Evolutionary conservation across 2,329 filamentous ascomycete genomes (phyloP), one percentile per base, ranked within the genome.

Genomic region (Monascus ruber): DNA sequence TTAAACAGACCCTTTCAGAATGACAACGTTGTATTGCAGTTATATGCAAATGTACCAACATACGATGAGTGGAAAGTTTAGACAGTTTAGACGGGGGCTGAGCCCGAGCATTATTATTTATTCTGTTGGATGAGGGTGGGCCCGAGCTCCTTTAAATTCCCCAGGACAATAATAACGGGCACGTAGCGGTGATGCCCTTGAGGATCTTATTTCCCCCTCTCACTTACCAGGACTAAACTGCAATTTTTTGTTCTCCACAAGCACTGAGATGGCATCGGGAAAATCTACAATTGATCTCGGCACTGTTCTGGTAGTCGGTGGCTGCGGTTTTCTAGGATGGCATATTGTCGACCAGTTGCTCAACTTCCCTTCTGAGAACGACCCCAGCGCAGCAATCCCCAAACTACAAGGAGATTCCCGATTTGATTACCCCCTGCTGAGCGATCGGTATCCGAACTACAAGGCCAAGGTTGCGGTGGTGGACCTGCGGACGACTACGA

Each of bases 301-400:
- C 56, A 77, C 73, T 47, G 81, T 87, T 53, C 72, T 88, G 50
- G 79, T 91, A 49, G 79, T 89, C 50, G 85, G 85, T 54, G 85
- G 85, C 58, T 88, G 85, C 59, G 85, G 85, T 48, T 89, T 91
- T 65, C 73, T 91, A 10, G 85, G 85, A 58, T 81, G 84, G 65
- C 83, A 89, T 65, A 81, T 89, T 50, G 81, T 89, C 56, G 76
- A 80, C 62, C 73, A 84, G 55, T 72, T 85, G 42, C 70, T 84
- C 52, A 73, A 75, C 54, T 73, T 76, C 60, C 77, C 66, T 35
- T 67, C 66, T 8, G 66, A 70, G 42, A 55, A 53, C 36, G 62
- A 64, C 39, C 50, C 54, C 47, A 62, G 56, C 38, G 62, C 54
- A 43, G 52, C 58, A 9, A 51, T 63, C 26, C 60, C 61, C 17